phyloP scores from a whole-genome alignment of 2,329 filamentous ascomycete genomes.

The Cercospora sesami region DNA sequence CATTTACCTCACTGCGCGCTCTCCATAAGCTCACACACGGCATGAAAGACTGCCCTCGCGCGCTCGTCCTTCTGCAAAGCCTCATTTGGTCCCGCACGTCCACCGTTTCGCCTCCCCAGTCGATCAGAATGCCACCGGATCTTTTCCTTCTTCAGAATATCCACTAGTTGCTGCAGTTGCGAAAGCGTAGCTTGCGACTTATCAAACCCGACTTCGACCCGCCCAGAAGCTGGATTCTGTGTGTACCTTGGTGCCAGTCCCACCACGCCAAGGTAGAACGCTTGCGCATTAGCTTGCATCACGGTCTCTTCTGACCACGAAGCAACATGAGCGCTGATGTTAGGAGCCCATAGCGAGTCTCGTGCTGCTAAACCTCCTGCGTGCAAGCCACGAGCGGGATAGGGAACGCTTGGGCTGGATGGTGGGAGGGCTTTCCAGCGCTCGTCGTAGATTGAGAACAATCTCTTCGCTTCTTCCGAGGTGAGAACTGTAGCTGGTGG shows the following conservation, averaged over 20 bases:
- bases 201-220: conserved; percentile 33
- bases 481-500: conserved; percentile 29
- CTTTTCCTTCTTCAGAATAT: conserved; percentile 39
- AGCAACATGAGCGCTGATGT: conserved; percentile 23
- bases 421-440: conserved; percentile 33
- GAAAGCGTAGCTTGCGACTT: conserved; percentile 21
- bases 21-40: conserved; percentile 38
- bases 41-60: conserved; percentile 38
- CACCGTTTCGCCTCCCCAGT: conserved; percentile 34
- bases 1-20: conserved; percentile 11
- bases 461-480: conserved; percentile 32
- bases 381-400: conserved; percentile 35
- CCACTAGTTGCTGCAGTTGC: conserved; percentile 32
- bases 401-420: conserved; percentile 34
- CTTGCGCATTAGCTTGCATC: conserved; percentile 38
- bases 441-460: conserved; percentile 35
- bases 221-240: conserved; percentile 26
- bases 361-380: conserved; percentile 29
- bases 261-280: conserved; percentile 36
- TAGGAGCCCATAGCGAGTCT: conserved; percentile 33
- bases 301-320: conserved; percentile 38
- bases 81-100: conserved; percentile 27
- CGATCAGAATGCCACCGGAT: conserved; percentile 38
- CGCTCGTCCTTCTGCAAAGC: conserved; percentile 34
- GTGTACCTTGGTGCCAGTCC: conserved; percentile 31